Evolutionary conservation across 768 basidiomycete species (phyloP).

Genomic region (Lactarius vividus): DNA sequence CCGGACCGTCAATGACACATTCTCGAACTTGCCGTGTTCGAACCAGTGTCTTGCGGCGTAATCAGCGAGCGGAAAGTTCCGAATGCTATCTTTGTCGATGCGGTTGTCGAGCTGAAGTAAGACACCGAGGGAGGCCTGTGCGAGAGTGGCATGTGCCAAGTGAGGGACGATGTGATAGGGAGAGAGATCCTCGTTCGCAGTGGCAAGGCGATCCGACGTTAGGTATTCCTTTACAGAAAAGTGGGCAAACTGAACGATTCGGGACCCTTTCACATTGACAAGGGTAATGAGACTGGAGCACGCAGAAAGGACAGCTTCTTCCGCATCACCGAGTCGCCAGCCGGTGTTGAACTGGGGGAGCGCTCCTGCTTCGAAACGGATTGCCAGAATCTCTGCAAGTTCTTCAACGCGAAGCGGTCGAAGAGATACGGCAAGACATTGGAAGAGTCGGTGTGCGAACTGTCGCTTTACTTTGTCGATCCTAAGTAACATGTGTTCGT

Average conservation of each 20-base stretch:
- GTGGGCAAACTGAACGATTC: slow-evolving; percentile 11
- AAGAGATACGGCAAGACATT: slow-evolving; percentile 4
- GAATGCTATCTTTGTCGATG: background rate
- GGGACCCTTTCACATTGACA: background rate
- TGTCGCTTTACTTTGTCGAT: background rate
- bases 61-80: background rate
- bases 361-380: background rate
- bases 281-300: slow-evolving; percentile 5
- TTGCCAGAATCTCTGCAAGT: slow-evolving; percentile 9
- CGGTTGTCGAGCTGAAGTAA: background rate
- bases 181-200: background rate
- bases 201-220: slow-evolving; percentile 2
- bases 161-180: background rate
- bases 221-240: slow-evolving; percentile 17
- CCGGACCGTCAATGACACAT: background rate
- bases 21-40: background rate
- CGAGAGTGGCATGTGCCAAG: background rate
- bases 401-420: slow-evolving; percentile 5
- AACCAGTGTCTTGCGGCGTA: slow-evolving; percentile 8
- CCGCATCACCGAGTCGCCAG: slow-evolving; percentile 7
- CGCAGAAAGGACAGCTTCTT: background rate
- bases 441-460: slow-evolving; percentile 5
- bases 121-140: background rate
- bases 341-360: background rate
- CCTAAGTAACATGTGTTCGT: background rate